Base-by-base conservation (phyloP, 768 basidiomycete species). In the Lentinula boryana region DNA sequence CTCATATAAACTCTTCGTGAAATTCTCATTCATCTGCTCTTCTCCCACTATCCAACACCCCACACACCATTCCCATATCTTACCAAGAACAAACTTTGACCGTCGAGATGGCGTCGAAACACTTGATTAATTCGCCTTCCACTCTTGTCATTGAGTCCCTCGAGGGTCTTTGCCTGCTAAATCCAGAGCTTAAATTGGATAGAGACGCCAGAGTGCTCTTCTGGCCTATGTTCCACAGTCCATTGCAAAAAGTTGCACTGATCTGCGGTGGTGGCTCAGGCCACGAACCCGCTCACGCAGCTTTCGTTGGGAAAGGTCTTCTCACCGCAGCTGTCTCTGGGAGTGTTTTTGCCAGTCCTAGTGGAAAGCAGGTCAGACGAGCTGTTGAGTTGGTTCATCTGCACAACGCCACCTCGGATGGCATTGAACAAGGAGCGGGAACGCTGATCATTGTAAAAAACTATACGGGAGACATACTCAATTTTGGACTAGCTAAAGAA, bases 251-350 rank as follows among this genome's bases (percentile, higher is more conserved):
- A 68, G 93, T 94, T 46, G 83, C 88, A 2, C 76, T 94, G 13
- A 78, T 94, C 66, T 92, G 89, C 66, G 92, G 92, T 8, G 92
- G 93, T 5, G 92, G 93, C 35, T 85, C 88, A 27, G 91, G 95
- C 4, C 95, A 97, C 69, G 95, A 97, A 68, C 95, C 95, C 6
- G 84, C 93, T 15, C 93, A 95, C 73, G 84, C 91, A 4, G 90
- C 85, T 1, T 95, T 90, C 66, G 93, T 96, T n/a, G 89, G 91
- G 43, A 73, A 84, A 62, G 94, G 94, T 31, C 87, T 95, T 66
- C 76, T 96, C 44, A 85, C 66, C 80, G 85, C 86, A 38, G 92
- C 94, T 35, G 89, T 96, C 7, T 92, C 88, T 65, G 95, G 95
- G 7, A 90, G 84, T 66, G 78, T 97, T 41, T 98, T 97, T 69